phyloP scores from a whole-genome alignment of 1,284 basidiomycete species.

The Ganoderma lingzhi region DNA sequence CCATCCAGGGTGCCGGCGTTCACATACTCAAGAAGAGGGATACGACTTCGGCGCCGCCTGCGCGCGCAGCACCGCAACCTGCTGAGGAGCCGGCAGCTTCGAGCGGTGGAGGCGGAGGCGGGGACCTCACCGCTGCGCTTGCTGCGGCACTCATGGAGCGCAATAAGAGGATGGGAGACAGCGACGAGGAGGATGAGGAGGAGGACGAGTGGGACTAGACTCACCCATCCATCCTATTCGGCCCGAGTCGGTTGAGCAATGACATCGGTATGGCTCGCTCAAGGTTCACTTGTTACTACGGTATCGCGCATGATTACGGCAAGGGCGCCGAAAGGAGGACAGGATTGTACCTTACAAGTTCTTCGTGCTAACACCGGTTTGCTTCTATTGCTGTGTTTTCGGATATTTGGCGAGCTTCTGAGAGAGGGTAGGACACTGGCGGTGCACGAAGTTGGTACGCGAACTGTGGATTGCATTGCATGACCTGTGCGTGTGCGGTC shows the following conservation, averaged over 20 bases:
- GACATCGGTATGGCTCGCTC: neutral
- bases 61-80: constrained; percentile 49
- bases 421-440: neutral
- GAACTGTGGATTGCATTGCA: constrained; percentile 12
- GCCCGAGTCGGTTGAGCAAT: neutral
- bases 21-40: constrained; percentile 77
- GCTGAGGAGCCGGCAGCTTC: constrained; percentile 47
- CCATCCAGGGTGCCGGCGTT: constrained; percentile 76
- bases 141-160: constrained; percentile 76
- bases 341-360: constrained; percentile 20
- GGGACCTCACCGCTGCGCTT: constrained; percentile 70
- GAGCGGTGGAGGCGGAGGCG: constrained; percentile 51
- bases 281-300: neutral
- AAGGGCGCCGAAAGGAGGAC: neutral
- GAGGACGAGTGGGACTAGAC: constrained; percentile 87
- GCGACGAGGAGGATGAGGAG: constrained; percentile 90
- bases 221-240: neutral
- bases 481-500: neutral
- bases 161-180: constrained; percentile 92
- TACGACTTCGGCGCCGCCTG: constrained; percentile 45
- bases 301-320: neutral
- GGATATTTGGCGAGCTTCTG: constrained; percentile 2
- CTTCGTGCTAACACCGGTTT: constrained; percentile 7
- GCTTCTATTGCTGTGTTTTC: constrained; percentile 2
- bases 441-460: neutral